A percentile compares a stretch with the other conserved stretches of the same genome.
Conservation (phyloP, 164 flowering plant species). For the Protea cynaroides region DNA sequence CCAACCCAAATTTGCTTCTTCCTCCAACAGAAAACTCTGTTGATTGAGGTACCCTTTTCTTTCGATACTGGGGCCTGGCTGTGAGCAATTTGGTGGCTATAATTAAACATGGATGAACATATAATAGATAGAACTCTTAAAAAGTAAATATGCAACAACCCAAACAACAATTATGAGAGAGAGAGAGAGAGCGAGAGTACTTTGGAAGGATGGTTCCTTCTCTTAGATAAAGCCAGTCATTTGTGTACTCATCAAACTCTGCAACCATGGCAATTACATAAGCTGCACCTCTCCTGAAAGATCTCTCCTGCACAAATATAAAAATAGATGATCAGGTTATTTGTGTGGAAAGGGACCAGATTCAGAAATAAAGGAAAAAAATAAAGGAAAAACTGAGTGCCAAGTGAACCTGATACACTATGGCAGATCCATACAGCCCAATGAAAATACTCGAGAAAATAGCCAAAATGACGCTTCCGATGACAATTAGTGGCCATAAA, state of each 20-base stretch:
- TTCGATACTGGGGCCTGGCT: constrained; percentile 78
- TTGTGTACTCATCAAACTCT: constrained; percentile 93
- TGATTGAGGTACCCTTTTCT: constrained; percentile 34
- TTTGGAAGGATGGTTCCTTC: constrained; percentile 87
- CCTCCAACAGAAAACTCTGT: constrained; percentile 43
- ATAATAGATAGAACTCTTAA: constrained; percentile 1
- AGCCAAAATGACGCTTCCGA: constrained; percentile 61
- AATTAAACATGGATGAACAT: constrained; percentile 8
- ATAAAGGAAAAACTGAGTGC: background rate
- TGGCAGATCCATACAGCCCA: constrained; percentile 66
- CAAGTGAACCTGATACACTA: constrained; percentile 78
- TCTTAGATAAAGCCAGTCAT: constrained; percentile 88
- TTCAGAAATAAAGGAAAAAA: background rate
- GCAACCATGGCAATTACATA: constrained; percentile 89
- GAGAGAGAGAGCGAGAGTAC: constrained; percentile 34
- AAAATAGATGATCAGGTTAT: background rate
- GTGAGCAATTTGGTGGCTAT: constrained; percentile 23
- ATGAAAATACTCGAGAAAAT: constrained; percentile 74
- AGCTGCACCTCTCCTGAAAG: constrained; percentile 69
- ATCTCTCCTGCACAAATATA: constrained; percentile 57
- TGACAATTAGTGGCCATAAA: constrained; percentile 83
- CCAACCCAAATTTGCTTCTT: constrained; percentile 25
- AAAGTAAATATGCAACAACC: background rate
- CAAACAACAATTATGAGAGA: background rate
- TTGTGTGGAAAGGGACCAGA: background rate